These are phyloP conservation scores for Laguncularia racemosa DNA, from an alignment of 345 rosid species.

Conservation along the genomic window DNA sequence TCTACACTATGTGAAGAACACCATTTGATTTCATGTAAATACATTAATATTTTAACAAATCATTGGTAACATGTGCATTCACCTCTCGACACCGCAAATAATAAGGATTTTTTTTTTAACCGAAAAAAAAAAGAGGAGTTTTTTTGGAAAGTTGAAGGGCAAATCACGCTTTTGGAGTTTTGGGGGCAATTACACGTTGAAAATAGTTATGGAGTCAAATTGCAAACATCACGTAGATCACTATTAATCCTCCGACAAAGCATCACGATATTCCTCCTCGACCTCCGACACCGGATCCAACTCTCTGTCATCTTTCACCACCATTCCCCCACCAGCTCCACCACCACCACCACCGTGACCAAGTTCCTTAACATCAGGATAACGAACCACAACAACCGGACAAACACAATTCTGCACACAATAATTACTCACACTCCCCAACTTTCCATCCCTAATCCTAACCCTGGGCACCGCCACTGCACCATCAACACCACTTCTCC, in stretches of 20 bases:
- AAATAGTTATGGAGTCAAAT: background rate
- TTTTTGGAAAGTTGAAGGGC: no score
- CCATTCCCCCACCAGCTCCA: constrained; percentile 6
- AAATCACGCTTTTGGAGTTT: no score
- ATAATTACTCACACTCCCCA: constrained; percentile 85
- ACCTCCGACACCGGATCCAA: background rate
- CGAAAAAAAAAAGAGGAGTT: no score
- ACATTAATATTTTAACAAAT: no score
- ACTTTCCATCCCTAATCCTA: constrained; percentile 38
- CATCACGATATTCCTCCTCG: constrained; percentile 26
- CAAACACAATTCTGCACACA: constrained; percentile 80
- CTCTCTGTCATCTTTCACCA: constrained; percentile 5
- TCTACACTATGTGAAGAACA: no score
- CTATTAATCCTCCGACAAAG: constrained; percentile 52
- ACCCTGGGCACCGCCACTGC: constrained; percentile 27
- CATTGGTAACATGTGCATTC: no score
- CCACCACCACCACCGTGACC: constrained; percentile 10
- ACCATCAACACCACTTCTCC: no score
- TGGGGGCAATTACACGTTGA: no score
- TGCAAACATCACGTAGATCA: constrained; percentile 41
- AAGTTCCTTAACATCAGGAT: constrained; percentile 30
- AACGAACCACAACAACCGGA: constrained; percentile 20
- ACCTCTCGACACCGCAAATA: no score
- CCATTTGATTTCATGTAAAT: no score
- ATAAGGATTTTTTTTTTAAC: no score